A percentile compares a stretch with the other conserved stretches of the same genome.
Evolutionary conservation across 2,329 filamentous ascomycete species (phyloP).

Genomic region (Pseudocercospora crystallina): DNA sequence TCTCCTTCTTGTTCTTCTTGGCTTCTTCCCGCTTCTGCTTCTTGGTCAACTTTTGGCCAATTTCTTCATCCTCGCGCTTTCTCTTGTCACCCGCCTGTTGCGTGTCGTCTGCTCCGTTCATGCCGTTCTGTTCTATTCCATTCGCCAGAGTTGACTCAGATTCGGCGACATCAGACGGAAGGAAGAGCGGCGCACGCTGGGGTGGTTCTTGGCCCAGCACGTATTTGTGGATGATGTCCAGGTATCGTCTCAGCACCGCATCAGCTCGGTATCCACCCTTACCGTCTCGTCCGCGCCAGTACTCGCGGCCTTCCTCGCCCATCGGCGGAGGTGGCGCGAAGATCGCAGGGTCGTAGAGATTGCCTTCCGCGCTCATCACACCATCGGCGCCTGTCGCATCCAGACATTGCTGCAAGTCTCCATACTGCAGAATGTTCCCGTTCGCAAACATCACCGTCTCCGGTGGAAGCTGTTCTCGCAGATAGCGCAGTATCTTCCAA

Average conservation of each 20-base stretch:
- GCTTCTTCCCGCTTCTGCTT: slow-evolving; percentile 48
- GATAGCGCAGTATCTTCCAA: slow-evolving; percentile 79
- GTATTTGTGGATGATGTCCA: slow-evolving; percentile 84
- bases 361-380: slow-evolving; percentile 95
- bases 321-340: slow-evolving; percentile 68
- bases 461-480: slow-evolving; percentile 77
- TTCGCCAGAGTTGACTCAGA: neutral
- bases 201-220: slow-evolving; percentile 68
- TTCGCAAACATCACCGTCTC: slow-evolving; percentile 97
- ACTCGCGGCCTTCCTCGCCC: slow-evolving; percentile 71
- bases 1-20: slow-evolving; percentile 35
- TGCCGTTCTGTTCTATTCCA: no score
- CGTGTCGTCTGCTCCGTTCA: neutral
- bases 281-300: slow-evolving; percentile 78
- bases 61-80: slow-evolving; percentile 41
- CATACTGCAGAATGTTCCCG: slow-evolving; percentile 82
- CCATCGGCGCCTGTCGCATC: slow-evolving; percentile 83
- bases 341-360: slow-evolving; percentile 85
- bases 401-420: slow-evolving; percentile 75
- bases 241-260: slow-evolving; percentile 79
- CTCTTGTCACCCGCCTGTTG: slow-evolving; percentile 21
- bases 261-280: slow-evolving; percentile 86
- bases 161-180: slow-evolving; percentile 57
- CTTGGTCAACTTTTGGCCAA: slow-evolving; percentile 53
- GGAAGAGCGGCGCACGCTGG: slow-evolving; percentile 67